Evolutionary conservation across 345 rosid species (phyloP), one percentile per base, ranked within the genome.

Genomic region (Abelmoschus esculentus): DNA sequence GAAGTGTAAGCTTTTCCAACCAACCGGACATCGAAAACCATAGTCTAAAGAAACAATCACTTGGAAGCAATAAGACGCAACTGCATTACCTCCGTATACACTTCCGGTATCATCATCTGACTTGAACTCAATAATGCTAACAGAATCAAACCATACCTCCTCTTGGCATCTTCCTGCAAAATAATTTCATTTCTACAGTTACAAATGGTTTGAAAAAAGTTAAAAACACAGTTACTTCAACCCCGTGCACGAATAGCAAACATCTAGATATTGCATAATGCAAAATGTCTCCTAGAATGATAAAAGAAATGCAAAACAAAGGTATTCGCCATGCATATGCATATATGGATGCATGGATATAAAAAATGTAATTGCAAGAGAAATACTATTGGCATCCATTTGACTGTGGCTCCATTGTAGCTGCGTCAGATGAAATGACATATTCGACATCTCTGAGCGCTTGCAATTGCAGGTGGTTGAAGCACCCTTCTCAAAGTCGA

Each of bases 61-160:
- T 55, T 19, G 59, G 59, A 19, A 19, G 59, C 29, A 22, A 19
- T 22, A 19, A 55, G 15, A 12, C 44, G 34, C 11, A 19, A 42
- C 18, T 22, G 34, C 32, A 14, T 67, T 89, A 89, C 97, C 91
- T 83, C 87, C 96, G 53, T 81, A 81, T 72, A 83, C 82, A 71
- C 96, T 90, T 53, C 81, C 74, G 73, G 77, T 82, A 29, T 92
- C 98, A 54, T 93, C 96, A 71, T 93, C 96, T 3, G 92, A 90
- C 61, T 93, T 97, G 4, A 96, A 93, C n/a, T 89, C 96, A 65
- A 93, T 72, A 60, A 87, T 75, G 76, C 93, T 89, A 60, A 81
- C 74, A 2, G 97, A 82, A 80, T 93, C 98, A 66, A 83, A 90
- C 89, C 91, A 93, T n/a, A 86, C 83, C 67, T 93, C 97, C 55